phyloP scores from a whole-genome alignment of 2,329 filamentous ascomycete species.

The Phialemoniopsis sp. region DNA sequence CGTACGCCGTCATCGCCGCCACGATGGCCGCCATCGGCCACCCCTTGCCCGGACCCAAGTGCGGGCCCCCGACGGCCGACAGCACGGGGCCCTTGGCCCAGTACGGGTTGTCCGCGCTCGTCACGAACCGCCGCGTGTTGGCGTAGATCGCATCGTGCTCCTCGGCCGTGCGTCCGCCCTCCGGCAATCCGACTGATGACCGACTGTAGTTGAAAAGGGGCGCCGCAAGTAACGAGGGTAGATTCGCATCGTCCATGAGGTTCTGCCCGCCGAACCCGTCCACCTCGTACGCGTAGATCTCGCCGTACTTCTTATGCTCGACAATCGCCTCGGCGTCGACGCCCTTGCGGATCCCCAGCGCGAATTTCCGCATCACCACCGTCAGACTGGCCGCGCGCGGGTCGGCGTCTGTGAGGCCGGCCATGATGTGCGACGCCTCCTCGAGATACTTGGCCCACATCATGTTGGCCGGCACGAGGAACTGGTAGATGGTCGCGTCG shows the following conservation, averaged over 20 bases:
- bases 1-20: conserved; percentile 41
- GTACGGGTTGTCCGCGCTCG: conserved; percentile 75
- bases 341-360: conserved; percentile 60
- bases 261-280: conserved; percentile 67
- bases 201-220: conserved; percentile 55
- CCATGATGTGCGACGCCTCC: conserved; percentile 47
- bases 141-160: conserved; percentile 56
- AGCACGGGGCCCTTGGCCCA: conserved; percentile 64
- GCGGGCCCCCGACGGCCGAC: conserved; percentile 66
- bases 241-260: conserved; percentile 70
- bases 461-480: conserved; percentile 77
- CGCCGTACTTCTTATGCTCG: conserved; percentile 50
- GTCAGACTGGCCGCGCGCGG: conserved; percentile 37
- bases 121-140: conserved; percentile 75
- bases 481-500: conserved; percentile 76
- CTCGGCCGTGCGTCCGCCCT: neutral
- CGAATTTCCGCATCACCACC: conserved; percentile 49
- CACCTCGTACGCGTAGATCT: conserved; percentile 75
- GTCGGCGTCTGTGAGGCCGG: conserved; percentile 25
- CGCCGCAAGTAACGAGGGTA: conserved; percentile 61
- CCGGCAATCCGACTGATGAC: conserved; percentile 5
- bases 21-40: conserved; percentile 56
- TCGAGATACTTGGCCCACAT: conserved; percentile 60
- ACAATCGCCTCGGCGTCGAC: conserved; percentile 71
- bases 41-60: conserved; percentile 56